phyloP scores from a whole-genome alignment of 2,329 filamentous ascomycete species.

The Paramyrothecium sp. region DNA sequence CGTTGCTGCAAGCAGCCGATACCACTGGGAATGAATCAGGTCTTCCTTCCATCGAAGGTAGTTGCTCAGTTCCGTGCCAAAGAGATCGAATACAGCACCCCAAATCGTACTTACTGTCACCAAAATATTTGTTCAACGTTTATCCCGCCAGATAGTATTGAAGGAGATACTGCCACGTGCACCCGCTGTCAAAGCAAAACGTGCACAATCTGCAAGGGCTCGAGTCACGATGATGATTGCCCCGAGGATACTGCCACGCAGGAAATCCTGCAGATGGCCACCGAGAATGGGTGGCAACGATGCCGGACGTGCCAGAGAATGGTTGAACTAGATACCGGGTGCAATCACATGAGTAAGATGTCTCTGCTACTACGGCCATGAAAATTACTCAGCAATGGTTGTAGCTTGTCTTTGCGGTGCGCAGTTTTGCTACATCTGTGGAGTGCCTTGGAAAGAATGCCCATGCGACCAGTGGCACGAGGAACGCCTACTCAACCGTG shows the following conservation, averaged over 20 bases:
- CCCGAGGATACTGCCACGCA: conserved; percentile 37
- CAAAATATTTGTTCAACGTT: conserved; percentile 42
- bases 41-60: conserved; percentile 33
- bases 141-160: conserved; percentile 32
- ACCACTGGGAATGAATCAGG: conserved; percentile 24
- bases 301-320: conserved; percentile 43
- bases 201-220: conserved; percentile 48
- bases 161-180: conserved; percentile 36
- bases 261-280: conserved; percentile 36
- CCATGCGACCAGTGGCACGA: conserved; percentile 36
- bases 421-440: conserved; percentile 49
- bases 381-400: neutral
- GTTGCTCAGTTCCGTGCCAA: conserved; percentile 39
- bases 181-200: conserved; percentile 38
- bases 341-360: conserved; percentile 52
- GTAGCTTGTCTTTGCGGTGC: conserved; percentile 42
- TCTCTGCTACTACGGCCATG: neutral
- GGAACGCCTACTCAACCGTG: conserved; percentile 25
- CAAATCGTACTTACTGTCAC: conserved; percentile 51
- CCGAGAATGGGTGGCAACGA: conserved; percentile 44
- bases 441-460: conserved; percentile 39
- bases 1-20: conserved; percentile 47
- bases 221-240: conserved; percentile 46
- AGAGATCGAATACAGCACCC: conserved; percentile 45
- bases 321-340: conserved; percentile 47